Evolutionary conservation across 1,284 basidiomycete genomes (phyloP).

Genomic region (Agroathelia rolfsii): DNA sequence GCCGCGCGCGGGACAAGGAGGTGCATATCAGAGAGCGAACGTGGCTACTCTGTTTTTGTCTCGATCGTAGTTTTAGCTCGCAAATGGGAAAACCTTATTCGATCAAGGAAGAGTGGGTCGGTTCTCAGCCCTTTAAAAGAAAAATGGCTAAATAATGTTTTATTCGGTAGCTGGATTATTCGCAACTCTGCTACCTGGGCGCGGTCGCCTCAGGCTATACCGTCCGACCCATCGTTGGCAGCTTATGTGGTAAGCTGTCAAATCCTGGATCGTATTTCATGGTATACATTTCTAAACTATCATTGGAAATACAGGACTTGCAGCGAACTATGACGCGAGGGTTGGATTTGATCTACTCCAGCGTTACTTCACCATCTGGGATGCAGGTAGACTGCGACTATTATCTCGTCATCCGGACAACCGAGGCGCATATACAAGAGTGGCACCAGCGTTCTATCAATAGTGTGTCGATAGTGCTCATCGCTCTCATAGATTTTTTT

Average conservation of each 20-base stretch:
- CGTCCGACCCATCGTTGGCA: conserved; percentile 55
- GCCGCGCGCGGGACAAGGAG: conserved; percentile 64
- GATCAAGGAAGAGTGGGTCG: conserved; percentile 75
- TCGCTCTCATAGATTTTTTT: too few species aligned
- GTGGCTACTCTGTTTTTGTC: conserved; percentile 86
- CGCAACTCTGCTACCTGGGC: conserved; percentile 73
- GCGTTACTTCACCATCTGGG: conserved; percentile 73
- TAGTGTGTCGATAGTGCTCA: too few species aligned
- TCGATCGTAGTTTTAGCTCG: conserved; percentile 85
- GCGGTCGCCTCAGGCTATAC: conserved; percentile 47
- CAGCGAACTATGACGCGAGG: conserved; percentile 84
- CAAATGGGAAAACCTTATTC: conserved; percentile 89
- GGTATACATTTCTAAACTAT: conserved; percentile 7
- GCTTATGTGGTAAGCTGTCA: conserved; percentile 54
- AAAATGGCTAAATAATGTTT: too few species aligned
- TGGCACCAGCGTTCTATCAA: conserved; percentile 39
- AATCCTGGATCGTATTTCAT: conserved; percentile 6
- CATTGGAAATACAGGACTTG: conserved; percentile 67
- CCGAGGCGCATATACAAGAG: conserved; percentile 69
- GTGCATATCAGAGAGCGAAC: conserved; percentile 91
- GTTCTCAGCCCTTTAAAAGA: conserved; percentile 10
- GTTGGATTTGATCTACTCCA: conserved; percentile 85
- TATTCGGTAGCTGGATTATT: conserved; percentile 64
- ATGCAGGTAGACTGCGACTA: conserved; percentile 86
- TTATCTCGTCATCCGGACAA: conserved; percentile 70